Base-by-base conservation (phyloP, 2,329 filamentous ascomycete species). In the Metarhizium rileyi region DNA sequence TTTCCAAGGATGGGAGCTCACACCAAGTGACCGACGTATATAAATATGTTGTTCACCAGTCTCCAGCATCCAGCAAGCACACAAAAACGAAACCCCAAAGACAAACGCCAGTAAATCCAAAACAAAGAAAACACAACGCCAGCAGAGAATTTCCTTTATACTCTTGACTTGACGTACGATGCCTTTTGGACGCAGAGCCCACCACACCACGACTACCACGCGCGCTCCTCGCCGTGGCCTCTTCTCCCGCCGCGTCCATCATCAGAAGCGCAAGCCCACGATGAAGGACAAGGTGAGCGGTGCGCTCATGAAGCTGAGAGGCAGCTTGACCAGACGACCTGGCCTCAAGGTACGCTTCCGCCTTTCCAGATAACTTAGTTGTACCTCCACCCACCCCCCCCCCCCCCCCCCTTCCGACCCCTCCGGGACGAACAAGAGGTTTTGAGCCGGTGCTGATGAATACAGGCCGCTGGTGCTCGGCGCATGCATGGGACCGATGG, bases 251-350 rank as follows among this genome's bases (percentile, higher is more conserved):
- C 64, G 69, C 2, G 69, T 70, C 16, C 76, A 80, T 53, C 82
- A 85, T 62, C 84, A 87, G 48, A 78, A 80, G 63, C 80, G 86
- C 60, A 80, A 83, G 59, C 75, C 80, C 3, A 79, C 75, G 36
- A 71, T 90, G 56, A 84, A 84, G 44, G 87, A 91, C 70, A 91
- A 90, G 68, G 76, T 91, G 57, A 83, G 78, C 46, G 87, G 87
- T 18, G 86, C 86, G 0, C 71, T 91, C 64, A 74, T 87, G 70
- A 87, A 79, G 71, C 66, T 91, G 55, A 82, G 81, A 66, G 87
- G 87, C 7, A 79, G 72, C 48, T 62, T 91, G 50, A 90, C 83
- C 1, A 67, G 79, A 44, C 74, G 81, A 38, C 83, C 86, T 2
- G 87, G 83, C 23, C 69, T 85, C 56, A 90, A 90, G 81, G 80